Percentiles rank a stretch among this genome's conserved stretches.
phyloP scores from a whole-genome alignment of 148 eudicot genomes.

The Fagopyrum homotropicum region DNA sequence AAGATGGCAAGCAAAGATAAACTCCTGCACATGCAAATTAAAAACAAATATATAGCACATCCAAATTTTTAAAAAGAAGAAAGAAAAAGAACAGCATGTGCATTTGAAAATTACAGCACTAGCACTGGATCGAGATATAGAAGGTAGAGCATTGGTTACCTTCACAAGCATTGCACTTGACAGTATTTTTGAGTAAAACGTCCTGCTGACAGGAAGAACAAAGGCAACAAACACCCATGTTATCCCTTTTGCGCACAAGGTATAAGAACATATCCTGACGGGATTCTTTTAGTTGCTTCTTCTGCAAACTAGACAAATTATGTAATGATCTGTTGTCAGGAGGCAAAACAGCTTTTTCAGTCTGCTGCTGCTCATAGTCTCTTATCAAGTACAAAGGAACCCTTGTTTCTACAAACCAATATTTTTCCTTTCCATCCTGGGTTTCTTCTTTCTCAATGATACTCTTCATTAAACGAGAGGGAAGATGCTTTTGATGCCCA shows the following conservation, averaged over 20 bases:
- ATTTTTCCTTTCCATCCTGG: conserved; percentile 55
- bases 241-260: conserved; percentile 54
- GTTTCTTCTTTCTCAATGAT: conserved; percentile 59
- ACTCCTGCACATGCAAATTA: background rate
- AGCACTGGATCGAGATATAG: background rate
- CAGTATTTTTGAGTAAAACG: conserved; percentile 58
- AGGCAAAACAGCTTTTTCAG: conserved; percentile 14
- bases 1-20: background rate
- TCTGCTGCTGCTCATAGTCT: conserved; percentile 61
- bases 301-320: conserved; percentile 45
- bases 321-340: conserved; percentile 22
- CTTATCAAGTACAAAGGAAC: conserved; percentile 82
- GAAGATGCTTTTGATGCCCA: conserved; percentile 78
- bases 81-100: background rate
- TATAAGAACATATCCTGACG: conserved; percentile 53
- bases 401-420: conserved; percentile 78
- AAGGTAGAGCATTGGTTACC: conserved; percentile 34
- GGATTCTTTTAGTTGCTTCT: conserved; percentile 54
- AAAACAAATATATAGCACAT: background rate
- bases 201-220: conserved; percentile 71
- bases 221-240: conserved; percentile 34
- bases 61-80: too few species aligned
- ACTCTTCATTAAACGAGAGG: conserved; percentile 78
- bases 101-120: background rate
- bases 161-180: conserved; percentile 72